Evolutionary conservation across 208 protist genomes (phyloP), one percentile per base, ranked within the genome.

Genomic region (Strigomonas oncopelti): DNA sequence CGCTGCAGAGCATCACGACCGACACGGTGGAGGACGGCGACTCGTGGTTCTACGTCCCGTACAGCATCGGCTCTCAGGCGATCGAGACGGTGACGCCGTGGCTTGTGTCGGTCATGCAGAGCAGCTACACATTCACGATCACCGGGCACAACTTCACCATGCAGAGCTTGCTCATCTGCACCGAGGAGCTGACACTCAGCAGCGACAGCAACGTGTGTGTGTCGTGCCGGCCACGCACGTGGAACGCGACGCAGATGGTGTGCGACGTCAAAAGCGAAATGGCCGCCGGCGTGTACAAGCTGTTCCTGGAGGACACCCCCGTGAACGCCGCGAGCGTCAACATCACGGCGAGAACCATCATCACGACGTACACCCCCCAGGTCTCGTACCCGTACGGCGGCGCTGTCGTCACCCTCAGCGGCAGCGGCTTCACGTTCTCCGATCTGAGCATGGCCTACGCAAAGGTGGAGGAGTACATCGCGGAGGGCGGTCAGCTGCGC

Each of bases 331-430:
- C 58, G 31, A 66, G 63, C 51, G 54, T 61, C 25, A 65, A 62
- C 55, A 70, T 80, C 61, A 69, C 52, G 4, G 53, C 80, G 5
- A 14, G 34, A 28, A 72, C 73, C 45, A 34, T 27, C 45, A 42
- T 65, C 27, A 22, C 11, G 0, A 0, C 51, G 9, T 38, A 66
- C 45, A 9, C 3, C 28, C 78, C 78, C 0, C 27, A 46, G 0
- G 66, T 66, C 14, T 42, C 77, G 16, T 84, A 84, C 61, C 67
- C 71, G 25, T 75, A 78, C 65, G 78, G 64, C 3, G 57, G 46
- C 14, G 73, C 74, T 22, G n/a, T 20, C 29, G 34, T 84, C 38
- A 61, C 58, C 0, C 28, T 80, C 13, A n/a, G 22, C 0, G 77
- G 77, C 0, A 28, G 11, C 38, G 64, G 60, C 64, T 81, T 81